These are phyloP conservation scores for Endocalyx cinctus DNA, from an alignment of 2,329 filamentous ascomycete species.

Conservation along the genomic window DNA sequence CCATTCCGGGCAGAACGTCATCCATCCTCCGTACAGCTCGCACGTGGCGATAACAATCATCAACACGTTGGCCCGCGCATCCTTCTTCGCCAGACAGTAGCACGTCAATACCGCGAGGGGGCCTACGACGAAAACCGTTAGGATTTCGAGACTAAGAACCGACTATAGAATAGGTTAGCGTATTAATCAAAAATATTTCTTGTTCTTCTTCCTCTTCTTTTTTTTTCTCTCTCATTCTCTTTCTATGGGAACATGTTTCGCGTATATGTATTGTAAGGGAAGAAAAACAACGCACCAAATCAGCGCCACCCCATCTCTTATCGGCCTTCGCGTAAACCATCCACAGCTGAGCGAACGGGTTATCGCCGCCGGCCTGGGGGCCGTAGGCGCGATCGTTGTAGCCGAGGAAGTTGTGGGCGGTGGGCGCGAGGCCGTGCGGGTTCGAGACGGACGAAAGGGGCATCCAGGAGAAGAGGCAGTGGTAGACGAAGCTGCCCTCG, in stretches of 20 bases:
- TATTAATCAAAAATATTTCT: background rate
- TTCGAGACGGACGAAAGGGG: constrained; percentile 30
- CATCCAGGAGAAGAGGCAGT: constrained; percentile 74
- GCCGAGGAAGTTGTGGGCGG: constrained; percentile 50
- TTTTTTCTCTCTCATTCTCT: too few relatives aligned
- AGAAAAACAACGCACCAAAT: constrained; percentile 44
- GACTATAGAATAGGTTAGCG: constrained; percentile 28
- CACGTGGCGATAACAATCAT: constrained; percentile 62
- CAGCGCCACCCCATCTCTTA: constrained; percentile 57
- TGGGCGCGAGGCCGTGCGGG: constrained; percentile 37
- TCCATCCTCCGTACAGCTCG: constrained; percentile 65
- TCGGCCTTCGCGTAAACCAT: constrained; percentile 66
- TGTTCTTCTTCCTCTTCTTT: too few relatives aligned
- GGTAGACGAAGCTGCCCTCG: constrained; percentile 87
- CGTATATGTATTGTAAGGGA: too few relatives aligned
- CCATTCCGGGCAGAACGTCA: constrained; percentile 70
- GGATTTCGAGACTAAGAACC: constrained; percentile 60
- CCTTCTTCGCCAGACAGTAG: constrained; percentile 53
- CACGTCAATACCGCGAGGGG: constrained; percentile 57
- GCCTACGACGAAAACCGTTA: constrained; percentile 61
- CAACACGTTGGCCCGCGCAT: constrained; percentile 52
- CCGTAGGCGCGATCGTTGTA: constrained; percentile 48
- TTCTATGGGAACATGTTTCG: too few relatives aligned
- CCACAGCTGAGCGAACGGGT: constrained; percentile 57
- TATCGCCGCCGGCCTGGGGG: constrained; percentile 49